Percentiles rank a stretch among this genome's conserved stretches.
Evolutionary conservation across 768 basidiomycete genomes (phyloP).

Genomic region (Termitomyces heimii): DNA sequence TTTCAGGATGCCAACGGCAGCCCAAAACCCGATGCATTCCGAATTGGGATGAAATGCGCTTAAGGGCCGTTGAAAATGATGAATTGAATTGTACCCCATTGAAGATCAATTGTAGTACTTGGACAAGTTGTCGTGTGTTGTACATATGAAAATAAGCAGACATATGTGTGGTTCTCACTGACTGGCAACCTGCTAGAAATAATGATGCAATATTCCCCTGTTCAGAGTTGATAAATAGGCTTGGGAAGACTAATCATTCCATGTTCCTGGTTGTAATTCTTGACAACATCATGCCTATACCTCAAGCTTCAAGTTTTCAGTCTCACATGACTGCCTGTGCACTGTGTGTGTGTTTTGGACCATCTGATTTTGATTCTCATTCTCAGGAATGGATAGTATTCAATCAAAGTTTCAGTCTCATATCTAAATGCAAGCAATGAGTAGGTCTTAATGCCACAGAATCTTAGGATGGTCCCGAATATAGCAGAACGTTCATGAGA

Average conservation of each 20-base stretch:
- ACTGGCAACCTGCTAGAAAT: neutral
- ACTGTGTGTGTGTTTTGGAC: neutral
- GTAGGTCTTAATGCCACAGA: neutral
- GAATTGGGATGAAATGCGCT: neutral
- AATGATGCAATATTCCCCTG: no score
- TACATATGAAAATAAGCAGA: neutral
- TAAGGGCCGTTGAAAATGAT: neutral
- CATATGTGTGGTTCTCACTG: neutral
- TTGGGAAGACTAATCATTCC: no score
- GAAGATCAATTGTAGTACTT: no score
- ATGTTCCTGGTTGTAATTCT: neutral
- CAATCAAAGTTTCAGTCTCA: neutral
- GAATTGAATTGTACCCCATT: no score
- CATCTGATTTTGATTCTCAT: neutral
- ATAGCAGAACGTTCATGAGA: no score
- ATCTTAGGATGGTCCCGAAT: no score
- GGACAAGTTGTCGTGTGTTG: neutral
- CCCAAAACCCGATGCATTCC: neutral
- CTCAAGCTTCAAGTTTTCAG: neutral
- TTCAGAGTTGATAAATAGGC: neutral
- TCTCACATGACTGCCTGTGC: neutral
- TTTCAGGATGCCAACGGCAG: neutral
- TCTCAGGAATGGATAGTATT: neutral
- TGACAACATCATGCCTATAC: neutral
- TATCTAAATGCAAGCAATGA: neutral